Conservation (phyloP, 768 basidiomycete genomes). For the Multifurca ochricompacta region DNA sequence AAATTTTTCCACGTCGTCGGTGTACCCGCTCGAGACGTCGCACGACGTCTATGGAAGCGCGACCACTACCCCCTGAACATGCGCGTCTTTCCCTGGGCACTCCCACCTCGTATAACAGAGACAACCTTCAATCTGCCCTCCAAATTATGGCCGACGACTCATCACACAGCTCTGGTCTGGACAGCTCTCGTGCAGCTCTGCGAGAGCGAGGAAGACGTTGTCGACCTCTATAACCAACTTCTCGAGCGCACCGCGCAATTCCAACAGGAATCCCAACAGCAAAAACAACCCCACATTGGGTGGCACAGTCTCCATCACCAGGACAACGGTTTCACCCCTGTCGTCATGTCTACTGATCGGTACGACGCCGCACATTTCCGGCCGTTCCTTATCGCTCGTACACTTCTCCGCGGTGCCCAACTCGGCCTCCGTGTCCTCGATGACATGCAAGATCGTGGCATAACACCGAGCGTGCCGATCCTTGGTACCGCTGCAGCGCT, state of each 20-base stretch:
- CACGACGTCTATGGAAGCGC: neutral
- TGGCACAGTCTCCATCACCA: neutral
- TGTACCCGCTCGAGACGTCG: slow-evolving; percentile 33
- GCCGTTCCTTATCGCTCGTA: slow-evolving; percentile 43
- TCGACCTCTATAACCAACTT: slow-evolving; percentile 39
- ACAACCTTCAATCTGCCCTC: slow-evolving; percentile 11
- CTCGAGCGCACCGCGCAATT: slow-evolving; percentile 17
- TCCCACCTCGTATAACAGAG: slow-evolving; percentile 27
- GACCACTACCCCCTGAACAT: neutral
- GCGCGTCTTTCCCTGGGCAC: slow-evolving; percentile 8
- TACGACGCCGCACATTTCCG: slow-evolving; percentile 40
- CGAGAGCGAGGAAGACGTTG: slow-evolving; percentile 23
- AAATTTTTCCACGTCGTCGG: slow-evolving; percentile 46
- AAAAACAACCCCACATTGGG: neutral
- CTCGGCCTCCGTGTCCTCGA: slow-evolving; percentile 35
- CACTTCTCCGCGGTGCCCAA: slow-evolving; percentile 26
- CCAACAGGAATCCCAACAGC: too few relatives aligned
- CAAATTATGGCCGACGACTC: slow-evolving; percentile 28
- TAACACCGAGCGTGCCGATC: slow-evolving; percentile 40
- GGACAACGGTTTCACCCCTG: neutral
- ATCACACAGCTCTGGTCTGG: slow-evolving; percentile 33
- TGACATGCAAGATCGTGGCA: slow-evolving; percentile 45
- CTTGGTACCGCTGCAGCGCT: slow-evolving; percentile 42
- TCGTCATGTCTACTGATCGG: neutral
- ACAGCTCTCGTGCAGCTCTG: slow-evolving; percentile 26